phyloP scores from a whole-genome alignment of 305 asterid species.

The Nicotiana rustica region DNA sequence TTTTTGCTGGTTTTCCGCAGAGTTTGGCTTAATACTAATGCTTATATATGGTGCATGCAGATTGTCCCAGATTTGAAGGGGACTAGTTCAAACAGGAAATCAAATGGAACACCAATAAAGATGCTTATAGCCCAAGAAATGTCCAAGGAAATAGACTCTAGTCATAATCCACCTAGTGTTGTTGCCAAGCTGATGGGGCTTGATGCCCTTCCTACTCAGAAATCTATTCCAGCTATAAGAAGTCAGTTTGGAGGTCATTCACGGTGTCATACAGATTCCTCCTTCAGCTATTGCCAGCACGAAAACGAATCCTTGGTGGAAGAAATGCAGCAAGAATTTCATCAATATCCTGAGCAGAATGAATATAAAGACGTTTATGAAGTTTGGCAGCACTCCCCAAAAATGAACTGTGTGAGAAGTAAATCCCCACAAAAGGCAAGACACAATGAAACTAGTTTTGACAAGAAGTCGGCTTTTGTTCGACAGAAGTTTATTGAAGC shows the following conservation, averaged over 20 bases:
- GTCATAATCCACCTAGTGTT: constrained; percentile 74
- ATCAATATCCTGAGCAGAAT: constrained; percentile 54
- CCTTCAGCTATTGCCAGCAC: constrained; percentile 69
- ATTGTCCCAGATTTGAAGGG: constrained; percentile 57
- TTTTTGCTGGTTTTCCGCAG: constrained; percentile 27
- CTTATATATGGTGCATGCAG: constrained; percentile 58
- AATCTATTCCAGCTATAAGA: constrained; percentile 63
- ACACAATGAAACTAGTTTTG: constrained; percentile 49
- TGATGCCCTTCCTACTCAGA: constrained; percentile 80
- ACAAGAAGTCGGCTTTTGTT: constrained; percentile 76
- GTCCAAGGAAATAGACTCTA: constrained; percentile 78
- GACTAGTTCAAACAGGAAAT: constrained; percentile 57
- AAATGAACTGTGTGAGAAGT: constrained; percentile 44
- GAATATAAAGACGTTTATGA: constrained; percentile 74
- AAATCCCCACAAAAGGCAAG: constrained; percentile 61
- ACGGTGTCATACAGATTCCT: constrained; percentile 71
- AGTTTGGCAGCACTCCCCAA: constrained; percentile 64
- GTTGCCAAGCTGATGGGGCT: constrained; percentile 99
- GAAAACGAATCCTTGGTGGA: constrained; percentile 55
- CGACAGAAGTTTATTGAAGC: constrained; percentile 92
- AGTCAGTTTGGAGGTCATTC: constrained; percentile 63
- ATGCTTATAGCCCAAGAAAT: constrained; percentile 93
- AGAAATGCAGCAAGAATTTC: constrained; percentile 42
- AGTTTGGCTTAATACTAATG: constrained; percentile 32
- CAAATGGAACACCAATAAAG: constrained; percentile 80